Evolutionary conservation across 176 grass and related monocot genomes (phyloP).

Genomic region (Triticum turgidum): DNA sequence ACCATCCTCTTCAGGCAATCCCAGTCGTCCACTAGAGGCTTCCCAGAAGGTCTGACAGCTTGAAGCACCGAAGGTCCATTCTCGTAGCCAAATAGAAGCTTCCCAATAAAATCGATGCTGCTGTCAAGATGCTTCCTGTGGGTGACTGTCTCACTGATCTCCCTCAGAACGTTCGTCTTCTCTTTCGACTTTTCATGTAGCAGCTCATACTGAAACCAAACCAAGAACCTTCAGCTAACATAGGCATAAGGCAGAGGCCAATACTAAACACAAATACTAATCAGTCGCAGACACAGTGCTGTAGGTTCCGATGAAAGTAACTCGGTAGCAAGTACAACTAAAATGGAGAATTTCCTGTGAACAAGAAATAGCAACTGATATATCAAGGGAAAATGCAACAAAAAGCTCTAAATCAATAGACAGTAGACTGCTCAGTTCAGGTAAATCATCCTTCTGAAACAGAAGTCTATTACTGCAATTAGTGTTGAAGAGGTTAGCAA

Average conservation of each 20-base stretch:
- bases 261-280: background rate
- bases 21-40: conserved; percentile 82
- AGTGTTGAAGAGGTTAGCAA: background rate
- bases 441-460: background rate
- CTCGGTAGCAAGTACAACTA: background rate
- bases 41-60: conserved; percentile 45
- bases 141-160: conserved; percentile 54
- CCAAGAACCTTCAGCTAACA: background rate
- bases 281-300: background rate
- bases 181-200: conserved; percentile 49
- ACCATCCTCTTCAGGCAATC: conserved; percentile 88
- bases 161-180: conserved; percentile 47
- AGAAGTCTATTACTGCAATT: background rate
- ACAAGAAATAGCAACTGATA: background rate
- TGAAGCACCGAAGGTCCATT: conserved; percentile 54
- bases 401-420: background rate
- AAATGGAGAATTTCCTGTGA: background rate
- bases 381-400: background rate
- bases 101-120: conserved; percentile 64
- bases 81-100: conserved; percentile 71
- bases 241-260: background rate
- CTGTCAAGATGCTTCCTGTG: conserved; percentile 79
- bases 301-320: background rate
- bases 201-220: conserved; percentile 71
- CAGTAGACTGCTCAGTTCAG: background rate